Evolutionary conservation across 2,329 filamentous ascomycete species (phyloP).

Genomic region (Penicillium sp.): DNA sequence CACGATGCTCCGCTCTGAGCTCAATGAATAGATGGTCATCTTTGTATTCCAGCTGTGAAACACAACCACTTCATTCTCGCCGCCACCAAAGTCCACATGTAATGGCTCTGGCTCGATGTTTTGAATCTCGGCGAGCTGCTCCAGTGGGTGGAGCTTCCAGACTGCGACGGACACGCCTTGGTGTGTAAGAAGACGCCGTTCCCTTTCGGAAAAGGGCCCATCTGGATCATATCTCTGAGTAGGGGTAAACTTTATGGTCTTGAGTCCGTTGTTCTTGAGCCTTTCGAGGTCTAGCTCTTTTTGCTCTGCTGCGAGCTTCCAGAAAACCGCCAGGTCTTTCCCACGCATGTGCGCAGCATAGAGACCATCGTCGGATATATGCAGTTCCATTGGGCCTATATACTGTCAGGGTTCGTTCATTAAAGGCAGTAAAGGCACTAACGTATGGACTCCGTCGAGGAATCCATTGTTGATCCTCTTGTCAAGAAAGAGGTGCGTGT

Average conservation of each 20-base stretch:
- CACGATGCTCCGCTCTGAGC: slow-evolving; percentile 34
- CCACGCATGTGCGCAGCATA: slow-evolving; percentile 28
- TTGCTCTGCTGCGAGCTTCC: slow-evolving; percentile 27
- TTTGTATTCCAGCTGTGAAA: slow-evolving; percentile 42
- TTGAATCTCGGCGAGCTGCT: slow-evolving; percentile 40
- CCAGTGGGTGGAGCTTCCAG: slow-evolving; percentile 36
- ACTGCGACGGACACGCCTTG: slow-evolving; percentile 33
- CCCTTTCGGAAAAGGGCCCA: slow-evolving; percentile 1
- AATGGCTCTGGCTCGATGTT: slow-evolving; percentile 35
- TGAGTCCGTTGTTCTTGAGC: slow-evolving; percentile 30
- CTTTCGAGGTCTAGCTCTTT: slow-evolving; percentile 32
- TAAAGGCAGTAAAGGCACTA: slow-evolving; percentile 1
- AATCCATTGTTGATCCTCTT: slow-evolving; percentile 26
- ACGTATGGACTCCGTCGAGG: slow-evolving; percentile 25
- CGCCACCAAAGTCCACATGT: slow-evolving; percentile 37
- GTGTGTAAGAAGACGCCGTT: slow-evolving; percentile 32
- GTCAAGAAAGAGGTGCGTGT: slow-evolving; percentile 1
- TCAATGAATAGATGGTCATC: slow-evolving; percentile 34
- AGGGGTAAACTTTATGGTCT: slow-evolving; percentile 31
- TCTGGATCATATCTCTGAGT: not conserved
- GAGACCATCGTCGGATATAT: slow-evolving; percentile 30
- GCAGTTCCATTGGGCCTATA: slow-evolving; percentile 17
- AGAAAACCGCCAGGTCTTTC: slow-evolving; percentile 34
- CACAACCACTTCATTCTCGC: slow-evolving; percentile 36
- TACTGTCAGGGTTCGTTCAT: not conserved